Evolutionary conservation across 257 asterid genomes (phyloP).

Genomic region (Pogostemon cablin): DNA sequence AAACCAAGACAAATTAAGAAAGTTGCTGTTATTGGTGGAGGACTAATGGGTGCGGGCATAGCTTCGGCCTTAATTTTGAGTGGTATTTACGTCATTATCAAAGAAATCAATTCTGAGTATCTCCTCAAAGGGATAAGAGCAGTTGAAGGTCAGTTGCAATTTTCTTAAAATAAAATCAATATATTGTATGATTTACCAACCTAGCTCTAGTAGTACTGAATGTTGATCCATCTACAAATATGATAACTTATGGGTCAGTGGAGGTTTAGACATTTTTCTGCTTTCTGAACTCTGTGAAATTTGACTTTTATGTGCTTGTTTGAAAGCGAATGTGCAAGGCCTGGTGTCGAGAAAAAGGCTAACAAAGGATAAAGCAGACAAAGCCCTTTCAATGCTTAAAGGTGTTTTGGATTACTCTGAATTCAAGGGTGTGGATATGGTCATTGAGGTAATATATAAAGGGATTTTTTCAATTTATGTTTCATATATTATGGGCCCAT

Average conservation of each 20-base stretch:
- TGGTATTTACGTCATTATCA: conserved; percentile 66
- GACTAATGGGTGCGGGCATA: conserved; percentile 98
- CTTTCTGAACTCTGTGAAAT: conserved; percentile 19
- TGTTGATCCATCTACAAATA: conserved; percentile 16
- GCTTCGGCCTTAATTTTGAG: conserved; percentile 85
- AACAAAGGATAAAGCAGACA: conserved; percentile 72
- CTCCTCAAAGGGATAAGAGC: conserved; percentile 81
- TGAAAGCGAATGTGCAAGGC: conserved; percentile 69
- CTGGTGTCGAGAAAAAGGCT: conserved; percentile 79
- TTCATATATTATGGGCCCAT: background rate
- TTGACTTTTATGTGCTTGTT: conserved; percentile 30
- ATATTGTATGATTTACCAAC: conserved; percentile 21
- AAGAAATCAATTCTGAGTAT: conserved; percentile 86
- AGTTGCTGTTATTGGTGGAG: conserved; percentile 97
- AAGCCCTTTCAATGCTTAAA: conserved; percentile 69
- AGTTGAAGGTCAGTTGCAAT: conserved; percentile 67
- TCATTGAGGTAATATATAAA: conserved; percentile 65
- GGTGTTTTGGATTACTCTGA: conserved; percentile 86
- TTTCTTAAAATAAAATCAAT: conserved; percentile 2
- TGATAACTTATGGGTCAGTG: conserved; percentile 5
- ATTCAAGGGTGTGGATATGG: conserved; percentile 91
- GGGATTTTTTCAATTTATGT: background rate
- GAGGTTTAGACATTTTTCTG: conserved; percentile 24
- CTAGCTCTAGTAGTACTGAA: conserved; percentile 12
- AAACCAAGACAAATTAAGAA: conserved; percentile 82